Evolutionary conservation across 164 flowering plant genomes (phyloP).

Genomic region (Vitis riparia): DNA sequence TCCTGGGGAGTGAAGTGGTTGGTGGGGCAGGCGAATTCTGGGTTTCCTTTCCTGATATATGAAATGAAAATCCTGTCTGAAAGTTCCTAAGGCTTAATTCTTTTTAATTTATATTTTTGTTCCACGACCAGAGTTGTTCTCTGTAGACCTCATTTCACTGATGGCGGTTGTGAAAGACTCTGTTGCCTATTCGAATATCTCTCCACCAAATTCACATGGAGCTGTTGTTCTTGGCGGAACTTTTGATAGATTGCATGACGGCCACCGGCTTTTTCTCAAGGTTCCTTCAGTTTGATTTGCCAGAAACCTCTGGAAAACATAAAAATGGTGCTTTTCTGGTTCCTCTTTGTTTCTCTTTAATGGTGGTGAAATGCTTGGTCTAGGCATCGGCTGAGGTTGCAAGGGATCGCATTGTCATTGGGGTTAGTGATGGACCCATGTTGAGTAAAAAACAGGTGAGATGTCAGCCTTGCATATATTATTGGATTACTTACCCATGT

Average conservation of each 20-base stretch:
- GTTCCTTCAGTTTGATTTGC: slow-evolving; percentile 20
- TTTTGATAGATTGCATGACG: slow-evolving; percentile 82
- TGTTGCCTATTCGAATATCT: slow-evolving; percentile 13
- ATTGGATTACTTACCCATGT: too few species aligned
- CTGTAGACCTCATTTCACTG: background rate
- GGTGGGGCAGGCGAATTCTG: too few species aligned
- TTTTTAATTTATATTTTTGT: background rate
- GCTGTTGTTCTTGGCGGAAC: slow-evolving; percentile 93
- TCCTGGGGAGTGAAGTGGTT: too few species aligned
- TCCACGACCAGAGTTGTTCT: background rate
- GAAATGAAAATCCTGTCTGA: too few species aligned
- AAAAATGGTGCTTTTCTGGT: background rate
- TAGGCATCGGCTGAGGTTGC: slow-evolving; percentile 78
- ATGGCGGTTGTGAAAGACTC: slow-evolving; percentile 31
- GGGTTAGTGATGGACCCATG: slow-evolving; percentile 91
- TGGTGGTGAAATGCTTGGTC: background rate
- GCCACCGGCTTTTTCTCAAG: slow-evolving; percentile 80
- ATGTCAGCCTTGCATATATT: background rate
- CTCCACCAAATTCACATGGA: slow-evolving; percentile 49
- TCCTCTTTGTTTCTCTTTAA: too few species aligned
- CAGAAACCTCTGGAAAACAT: too few species aligned
- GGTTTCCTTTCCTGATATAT: too few species aligned
- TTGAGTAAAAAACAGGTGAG: slow-evolving; percentile 69
- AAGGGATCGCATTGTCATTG: slow-evolving; percentile 70
- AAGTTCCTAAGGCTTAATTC: too few species aligned